Percentiles rank a stretch among this genome's conserved stretches.
Evolutionary conservation across 2,329 filamentous ascomycete species (phyloP).

Genomic region (Helminthosporium solani): DNA sequence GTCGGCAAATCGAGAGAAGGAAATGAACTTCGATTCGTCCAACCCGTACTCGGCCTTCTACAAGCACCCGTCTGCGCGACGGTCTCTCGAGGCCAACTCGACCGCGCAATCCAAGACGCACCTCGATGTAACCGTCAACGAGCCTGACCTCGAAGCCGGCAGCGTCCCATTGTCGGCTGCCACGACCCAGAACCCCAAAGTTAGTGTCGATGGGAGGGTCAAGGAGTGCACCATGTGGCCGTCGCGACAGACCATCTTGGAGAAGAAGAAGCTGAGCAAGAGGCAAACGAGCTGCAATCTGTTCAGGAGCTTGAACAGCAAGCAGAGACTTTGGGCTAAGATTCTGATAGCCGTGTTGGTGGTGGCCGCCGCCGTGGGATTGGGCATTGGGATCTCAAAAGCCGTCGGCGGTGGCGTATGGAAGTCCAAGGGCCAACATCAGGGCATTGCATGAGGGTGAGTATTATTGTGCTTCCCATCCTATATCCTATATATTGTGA

Average conservation of each 20-base stretch:
- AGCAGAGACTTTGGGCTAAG: constrained; percentile 48
- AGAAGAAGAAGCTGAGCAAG: constrained; percentile 44
- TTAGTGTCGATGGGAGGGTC: constrained; percentile 44
- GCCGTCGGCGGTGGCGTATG: constrained; percentile 53
- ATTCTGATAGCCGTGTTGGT: constrained; percentile 49
- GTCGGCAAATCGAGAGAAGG: constrained; percentile 32
- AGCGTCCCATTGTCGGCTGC: constrained; percentile 35
- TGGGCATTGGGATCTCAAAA: constrained; percentile 51
- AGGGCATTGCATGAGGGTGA: constrained; percentile 29
- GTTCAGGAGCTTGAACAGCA: constrained; percentile 46
- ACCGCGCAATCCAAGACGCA: constrained; percentile 33
- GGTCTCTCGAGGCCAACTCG: constrained; percentile 44
- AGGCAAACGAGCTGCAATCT: constrained; percentile 42
- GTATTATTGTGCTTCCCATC: constrained; percentile 11
- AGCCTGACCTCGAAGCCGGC: constrained; percentile 45
- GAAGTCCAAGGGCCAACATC: constrained; percentile 41
- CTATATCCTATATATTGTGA: background rate
- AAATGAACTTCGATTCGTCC: constrained; percentile 34
- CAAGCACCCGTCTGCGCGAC: constrained; percentile 47
- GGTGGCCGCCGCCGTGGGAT: constrained; percentile 48
- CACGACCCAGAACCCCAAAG: constrained; percentile 44
- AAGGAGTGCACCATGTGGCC: constrained; percentile 57
- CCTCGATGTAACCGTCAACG: constrained; percentile 33
- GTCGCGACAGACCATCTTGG: constrained; percentile 49
- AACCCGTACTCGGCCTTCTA: constrained; percentile 52